Base-by-base conservation (phyloP, 2,329 filamentous ascomycete genomes). In the Nigrospora oryzae region DNA sequence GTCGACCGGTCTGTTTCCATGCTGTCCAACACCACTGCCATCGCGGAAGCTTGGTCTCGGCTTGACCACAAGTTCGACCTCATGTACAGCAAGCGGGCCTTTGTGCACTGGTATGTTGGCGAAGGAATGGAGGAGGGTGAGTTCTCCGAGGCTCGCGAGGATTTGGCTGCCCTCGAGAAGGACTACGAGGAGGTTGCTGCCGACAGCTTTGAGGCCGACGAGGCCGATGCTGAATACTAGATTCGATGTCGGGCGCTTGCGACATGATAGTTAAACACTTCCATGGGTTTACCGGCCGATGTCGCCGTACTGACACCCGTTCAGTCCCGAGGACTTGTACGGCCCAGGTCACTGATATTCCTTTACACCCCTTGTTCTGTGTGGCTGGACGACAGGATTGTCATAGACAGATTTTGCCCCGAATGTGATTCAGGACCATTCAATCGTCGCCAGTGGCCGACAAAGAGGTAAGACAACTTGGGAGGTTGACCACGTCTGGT, bases 81-180 rank as follows among this genome's bases (percentile, higher is more conserved):
- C 57, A 86, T 86, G 83, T 84, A 86, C 75, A 82, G 76, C 69
- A 86, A 86, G 77, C 81, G 83, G 54, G 82, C 83, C 48, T 86
- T 86, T 57, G 82, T 86, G 38, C 82, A 86, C 69, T 86, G 83
- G 83, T 86, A 86, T 55, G 87, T 93, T 44, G 87, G 87, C 53
- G 87, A 93, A 71, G 87, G 87, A 70, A 93, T 93, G 87, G 87
- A 93, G 72, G 87, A 93, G 66, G 87, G 87, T 58, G 87, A 93
- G 67, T 93, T 93, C 72, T 86, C 83, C 51, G 87, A 93, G 68
- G 87, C 87, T 50, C 83, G 87, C 56, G 87, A 93, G 71, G 87
- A 93, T 64, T 74, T 93, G 49, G 87, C 87, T 51, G 87, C 87
- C 40, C 74, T 93, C 32, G 87, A 91, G 75, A 87, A 84, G 73